Percentiles rank a stretch among this genome's conserved stretches.
Conservation (phyloP, 352 stramenopile species). For the Halophytophthora polymorphica region DNA sequence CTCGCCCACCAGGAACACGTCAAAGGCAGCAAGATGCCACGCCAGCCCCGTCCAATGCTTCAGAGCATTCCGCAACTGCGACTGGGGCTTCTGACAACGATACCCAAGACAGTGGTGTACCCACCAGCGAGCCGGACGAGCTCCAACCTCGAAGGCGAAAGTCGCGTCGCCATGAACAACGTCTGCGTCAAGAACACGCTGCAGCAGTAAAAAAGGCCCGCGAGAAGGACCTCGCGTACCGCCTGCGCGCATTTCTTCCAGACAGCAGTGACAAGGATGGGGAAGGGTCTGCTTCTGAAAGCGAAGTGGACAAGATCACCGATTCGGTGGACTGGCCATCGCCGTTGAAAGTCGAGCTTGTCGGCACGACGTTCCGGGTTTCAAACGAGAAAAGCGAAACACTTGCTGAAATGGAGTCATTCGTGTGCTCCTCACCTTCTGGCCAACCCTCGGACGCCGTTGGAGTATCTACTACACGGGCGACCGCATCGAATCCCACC, state of each 20-base stretch:
- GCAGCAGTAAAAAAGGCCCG: conserved; percentile 53
- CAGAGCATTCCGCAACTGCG: conserved; percentile 5
- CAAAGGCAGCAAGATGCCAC: conserved; percentile 12
- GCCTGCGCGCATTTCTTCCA: conserved; percentile 43
- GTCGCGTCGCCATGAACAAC: conserved; percentile 62
- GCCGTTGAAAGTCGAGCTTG: conserved; percentile 26
- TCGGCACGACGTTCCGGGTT: conserved; percentile 28
- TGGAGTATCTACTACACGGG: conserved; percentile 4
- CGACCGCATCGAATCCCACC: not conserved
- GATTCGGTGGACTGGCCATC: conserved; percentile 22
- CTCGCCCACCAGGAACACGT: conserved; percentile 11
- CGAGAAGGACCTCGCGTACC: conserved; percentile 61
- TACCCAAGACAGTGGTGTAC: conserved; percentile 33
- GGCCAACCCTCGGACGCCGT: not conserved
- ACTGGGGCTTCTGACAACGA: conserved; percentile 36
- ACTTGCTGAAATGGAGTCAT: conserved; percentile 13
- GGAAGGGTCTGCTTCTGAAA: conserved; percentile 7
- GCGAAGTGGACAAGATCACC: not conserved
- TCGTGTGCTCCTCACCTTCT: conserved; percentile 12
- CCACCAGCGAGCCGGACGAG: conserved; percentile 25
- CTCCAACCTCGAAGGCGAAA: conserved; percentile 40
- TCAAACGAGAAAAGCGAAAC: conserved; percentile 13
- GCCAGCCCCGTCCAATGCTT: not conserved
- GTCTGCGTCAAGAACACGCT: conserved; percentile 64
- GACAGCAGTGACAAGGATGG: conserved; percentile 3